Percentiles rank a stretch among this genome's conserved stretches.
Evolutionary conservation across 768 basidiomycete species (phyloP).

Genomic region (Macrolepiota albuminosa): DNA sequence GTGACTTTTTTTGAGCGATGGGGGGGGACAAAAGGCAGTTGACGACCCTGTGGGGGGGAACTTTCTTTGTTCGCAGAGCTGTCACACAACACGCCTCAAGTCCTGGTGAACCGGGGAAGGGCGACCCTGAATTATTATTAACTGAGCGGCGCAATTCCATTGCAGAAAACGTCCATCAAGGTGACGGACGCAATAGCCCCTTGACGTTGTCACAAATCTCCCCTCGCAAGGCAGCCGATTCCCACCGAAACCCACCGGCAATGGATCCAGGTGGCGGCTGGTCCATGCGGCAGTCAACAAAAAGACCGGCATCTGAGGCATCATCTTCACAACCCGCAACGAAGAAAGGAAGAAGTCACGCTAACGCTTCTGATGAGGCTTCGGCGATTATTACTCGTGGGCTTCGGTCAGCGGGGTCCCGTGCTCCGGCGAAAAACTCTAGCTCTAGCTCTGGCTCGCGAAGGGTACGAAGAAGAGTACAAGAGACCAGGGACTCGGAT

Average conservation of each 20-base stretch:
- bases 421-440: conserved; percentile 4
- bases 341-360: conserved; percentile 10
- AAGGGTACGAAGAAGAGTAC: background rate
- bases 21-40: conserved; percentile 3
- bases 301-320: conserved; percentile 36
- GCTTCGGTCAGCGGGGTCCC: background rate
- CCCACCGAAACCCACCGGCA: conserved; percentile 8
- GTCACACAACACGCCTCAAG: background rate
- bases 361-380: background rate
- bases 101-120: conserved; percentile 1
- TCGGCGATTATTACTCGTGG: background rate
- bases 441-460: conserved; percentile 8
- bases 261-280: conserved; percentile 21
- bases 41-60: conserved; percentile 6
- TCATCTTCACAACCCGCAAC: conserved; percentile 4
- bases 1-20: conserved; percentile 17
- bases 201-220: conserved; percentile 52
- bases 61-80: conserved; percentile 14
- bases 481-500: background rate
- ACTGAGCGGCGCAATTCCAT: conserved; percentile 1
- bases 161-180: conserved; percentile 5
- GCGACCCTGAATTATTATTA: conserved; percentile 8
- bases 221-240: conserved; percentile 25
- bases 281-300: conserved; percentile 39
- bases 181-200: conserved; percentile 13